phyloP scores from a whole-genome alignment of 306 rosid genomes.

The Acacia confusa region DNA sequence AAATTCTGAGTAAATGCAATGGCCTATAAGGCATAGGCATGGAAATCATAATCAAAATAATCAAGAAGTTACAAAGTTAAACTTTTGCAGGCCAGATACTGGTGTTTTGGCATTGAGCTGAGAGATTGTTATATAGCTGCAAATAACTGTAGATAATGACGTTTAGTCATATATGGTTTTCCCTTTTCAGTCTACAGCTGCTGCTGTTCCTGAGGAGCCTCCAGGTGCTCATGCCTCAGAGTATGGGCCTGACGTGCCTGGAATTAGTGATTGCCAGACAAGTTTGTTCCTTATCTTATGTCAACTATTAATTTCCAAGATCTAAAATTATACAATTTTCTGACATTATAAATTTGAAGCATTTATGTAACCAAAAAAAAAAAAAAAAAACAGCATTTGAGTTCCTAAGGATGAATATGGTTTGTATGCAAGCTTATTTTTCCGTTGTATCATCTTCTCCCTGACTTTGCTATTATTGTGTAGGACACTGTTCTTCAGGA shows the following conservation, averaged over 20 bases:
- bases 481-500: conserved; percentile 61
- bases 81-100: conserved; percentile 2
- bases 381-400: neutral
- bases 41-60: conserved; percentile 1
- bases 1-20: neutral
- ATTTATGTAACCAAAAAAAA: neutral
- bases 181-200: conserved; percentile 45
- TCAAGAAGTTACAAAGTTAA: neutral
- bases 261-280: conserved; percentile 66
- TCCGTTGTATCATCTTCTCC: conserved; percentile 8
- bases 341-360: neutral
- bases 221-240: conserved; percentile 33
- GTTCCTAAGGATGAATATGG: conserved; percentile 2
- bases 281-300: conserved; percentile 44
- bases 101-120: neutral
- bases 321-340: neutral
- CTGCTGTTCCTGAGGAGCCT: conserved; percentile 37
- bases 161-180: conserved; percentile 17
- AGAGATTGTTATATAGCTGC: neutral
- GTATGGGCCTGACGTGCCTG: conserved; percentile 63
- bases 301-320: neutral
- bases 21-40: neutral
- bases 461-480: conserved; percentile 26
- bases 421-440: neutral
- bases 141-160: conserved; percentile 7